Base-by-base conservation (phyloP, 192 early-diverging fungal genomes). In the Coemansia sp. region DNA sequence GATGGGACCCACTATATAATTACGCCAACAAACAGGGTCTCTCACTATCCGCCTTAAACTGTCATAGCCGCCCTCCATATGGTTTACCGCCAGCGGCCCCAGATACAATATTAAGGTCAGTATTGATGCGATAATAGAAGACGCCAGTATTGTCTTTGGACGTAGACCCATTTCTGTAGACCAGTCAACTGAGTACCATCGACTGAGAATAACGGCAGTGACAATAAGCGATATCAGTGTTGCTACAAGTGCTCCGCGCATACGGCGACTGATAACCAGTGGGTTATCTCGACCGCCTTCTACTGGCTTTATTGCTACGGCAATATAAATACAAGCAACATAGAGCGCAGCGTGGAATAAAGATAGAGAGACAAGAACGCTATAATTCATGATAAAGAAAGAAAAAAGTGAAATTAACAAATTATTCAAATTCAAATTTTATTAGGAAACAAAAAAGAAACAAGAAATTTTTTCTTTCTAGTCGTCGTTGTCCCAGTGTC, bases 401-500 rank as follows among this genome's bases (percentile, higher is more conserved):
- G 22, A 73, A 6, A 39, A 20, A 41, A 53, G 34, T 44, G 58
- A 24, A 52, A 27, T 27, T 27, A 27, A 27, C 27, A 27, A 27
- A 27, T 64, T 55, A 55, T 20, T 24, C 22, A 29, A 46, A 65
- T 18, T 53, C n/a, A 22, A 24, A 50, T 27, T 27, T 27, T 27
- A 27, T 27, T 27, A 27, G 27, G 27, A 40, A 38, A 22, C 13
- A 49, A 62, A 16, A n/a, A 71, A 58, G 8, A 38, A 68, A 29
- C 8, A 10, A 7, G 31, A 39, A 27, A 10, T n/a, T 22, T n/a
- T 47, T 49, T 12, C 33, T 6, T 24, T 24, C 60, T 67, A 85
- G 66, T 85, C 83, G 60, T 76, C 64, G 69, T 95, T 91, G 78
- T 97, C 95, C 95, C 93, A 95, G 88, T 95, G 87, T 68, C 87